phyloP scores from a whole-genome alignment of 306 rosid species.

The Chamaecrista fasciculata region DNA sequence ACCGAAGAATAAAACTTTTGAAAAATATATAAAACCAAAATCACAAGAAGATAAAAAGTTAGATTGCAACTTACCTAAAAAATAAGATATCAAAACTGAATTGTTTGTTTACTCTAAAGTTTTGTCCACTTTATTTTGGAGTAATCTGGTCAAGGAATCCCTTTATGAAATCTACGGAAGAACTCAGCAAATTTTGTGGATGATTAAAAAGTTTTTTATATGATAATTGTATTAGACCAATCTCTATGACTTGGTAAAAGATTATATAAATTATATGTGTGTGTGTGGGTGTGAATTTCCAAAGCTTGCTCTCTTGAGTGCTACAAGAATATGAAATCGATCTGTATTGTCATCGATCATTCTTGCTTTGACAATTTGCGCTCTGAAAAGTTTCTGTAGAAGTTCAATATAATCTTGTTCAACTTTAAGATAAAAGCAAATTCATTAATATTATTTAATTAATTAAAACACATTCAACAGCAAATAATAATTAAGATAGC shows the following conservation, averaged over 20 bases:
- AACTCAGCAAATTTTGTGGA: conserved; percentile 35
- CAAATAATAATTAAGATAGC: no score
- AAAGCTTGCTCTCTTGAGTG: conserved; percentile 31
- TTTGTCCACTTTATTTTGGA: no score
- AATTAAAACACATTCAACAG: not conserved
- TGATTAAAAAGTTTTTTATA: conserved; percentile 35
- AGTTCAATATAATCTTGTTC: not conserved
- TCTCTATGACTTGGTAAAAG: conserved; percentile 36
- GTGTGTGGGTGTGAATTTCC: no score
- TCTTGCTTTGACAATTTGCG: conserved; percentile 13
- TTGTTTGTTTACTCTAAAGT: no score
- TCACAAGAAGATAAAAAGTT: no score
- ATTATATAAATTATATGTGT: no score
- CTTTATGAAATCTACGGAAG: not conserved
- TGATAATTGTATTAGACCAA: conserved; percentile 16
- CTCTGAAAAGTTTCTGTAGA: conserved; percentile 4
- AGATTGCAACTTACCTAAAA: no score
- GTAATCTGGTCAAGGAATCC: conserved; percentile 23
- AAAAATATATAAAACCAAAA: no score
- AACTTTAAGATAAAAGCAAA: not conserved
- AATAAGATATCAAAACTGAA: no score
- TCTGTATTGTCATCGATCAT: not conserved
- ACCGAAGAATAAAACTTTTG: no score
- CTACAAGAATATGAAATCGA: conserved; percentile 30
- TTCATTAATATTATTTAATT: not conserved